A percentile compares a stretch with the other conserved stretches of the same genome.
These are phyloP conservation scores for Phaseolus coccineus DNA, from an alignment of 331 rosid genomes.

Conservation along the genomic window DNA sequence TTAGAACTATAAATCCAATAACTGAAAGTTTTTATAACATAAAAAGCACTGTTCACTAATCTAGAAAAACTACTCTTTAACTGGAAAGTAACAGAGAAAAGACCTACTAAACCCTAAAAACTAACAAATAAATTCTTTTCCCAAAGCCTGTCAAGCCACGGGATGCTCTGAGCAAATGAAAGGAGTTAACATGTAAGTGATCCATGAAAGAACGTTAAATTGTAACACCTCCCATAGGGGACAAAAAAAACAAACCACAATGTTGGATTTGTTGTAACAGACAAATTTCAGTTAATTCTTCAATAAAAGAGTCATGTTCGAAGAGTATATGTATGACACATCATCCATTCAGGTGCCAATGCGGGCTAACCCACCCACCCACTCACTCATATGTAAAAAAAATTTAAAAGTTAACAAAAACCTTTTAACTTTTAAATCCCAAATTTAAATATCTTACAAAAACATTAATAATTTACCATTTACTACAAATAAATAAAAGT, in stretches of 20 bases:
- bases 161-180: background rate
- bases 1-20: slow-evolving; percentile 20
- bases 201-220: background rate
- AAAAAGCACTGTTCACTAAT: background rate
- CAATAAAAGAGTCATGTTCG: background rate
- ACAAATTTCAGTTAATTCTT: background rate
- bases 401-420: too few relatives aligned
- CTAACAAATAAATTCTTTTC: background rate
- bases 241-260: slow-evolving; percentile 9
- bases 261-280: background rate
- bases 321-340: too few relatives aligned
- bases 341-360: too few relatives aligned
- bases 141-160: slow-evolving; percentile 14
- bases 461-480: too few relatives aligned
- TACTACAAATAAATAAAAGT: too few relatives aligned
- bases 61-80: background rate
- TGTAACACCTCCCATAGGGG: background rate
- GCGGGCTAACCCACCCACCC: too few relatives aligned
- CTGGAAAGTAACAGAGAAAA: background rate
- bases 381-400: too few relatives aligned
- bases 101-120: slow-evolving; percentile 21
- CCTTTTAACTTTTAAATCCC: too few relatives aligned
- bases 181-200: background rate
- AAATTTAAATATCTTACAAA: too few relatives aligned
- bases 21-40: background rate